Evolutionary conservation across 2,329 filamentous ascomycete genomes (phyloP), one percentile per base, ranked within the genome.

Genomic region (Trichoderma citrinoviride): DNA sequence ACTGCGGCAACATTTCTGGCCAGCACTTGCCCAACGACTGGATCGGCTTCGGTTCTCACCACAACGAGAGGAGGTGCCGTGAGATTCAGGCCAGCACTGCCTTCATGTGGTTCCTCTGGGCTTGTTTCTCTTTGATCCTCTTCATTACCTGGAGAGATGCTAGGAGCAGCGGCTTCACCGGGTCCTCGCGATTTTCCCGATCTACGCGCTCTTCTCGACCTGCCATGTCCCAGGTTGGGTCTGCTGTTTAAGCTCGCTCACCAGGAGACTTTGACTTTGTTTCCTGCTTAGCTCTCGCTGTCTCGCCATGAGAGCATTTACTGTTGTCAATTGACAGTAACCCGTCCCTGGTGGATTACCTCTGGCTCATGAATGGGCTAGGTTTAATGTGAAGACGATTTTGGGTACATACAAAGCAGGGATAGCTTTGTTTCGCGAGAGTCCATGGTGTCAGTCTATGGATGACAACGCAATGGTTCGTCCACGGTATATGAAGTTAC

Each of bases 51-150:
- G 88, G 88, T 65, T 87, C 87, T 52, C 66, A 68, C 67, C 74
- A 88, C 76, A 80, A 83, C 66, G 76, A 81, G 74, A 87, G 88
- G 79, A 85, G 89, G 69, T 93, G 91, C 79, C 87, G 85, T 68
- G 87, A 92, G 78, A 85, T 91, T 17, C 90, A 93, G 79, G 90
- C 90, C 43, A 84, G 85, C 67, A 86, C 85, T 40, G 89, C 86
- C 43, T 94, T 94, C 79, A 83, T 92, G 78, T 94, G 89, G 89
- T 93, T 93, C 78, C 83, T 91, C 55, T 91, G 89, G 75, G 82
- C 79, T 44, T 81, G 83, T 27, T 90, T 89, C 72, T 78, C 80
- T 29, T 86, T 80, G 3, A 82, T 83, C 46, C 74, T 87, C 50
- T 79, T 85, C 72, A 82, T 90, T 68, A 78, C 83, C 63, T 75